These are phyloP conservation scores for Phytomonas sp. DNA, from an alignment of 208 protist genomes.

Conservation along the genomic window DNA sequence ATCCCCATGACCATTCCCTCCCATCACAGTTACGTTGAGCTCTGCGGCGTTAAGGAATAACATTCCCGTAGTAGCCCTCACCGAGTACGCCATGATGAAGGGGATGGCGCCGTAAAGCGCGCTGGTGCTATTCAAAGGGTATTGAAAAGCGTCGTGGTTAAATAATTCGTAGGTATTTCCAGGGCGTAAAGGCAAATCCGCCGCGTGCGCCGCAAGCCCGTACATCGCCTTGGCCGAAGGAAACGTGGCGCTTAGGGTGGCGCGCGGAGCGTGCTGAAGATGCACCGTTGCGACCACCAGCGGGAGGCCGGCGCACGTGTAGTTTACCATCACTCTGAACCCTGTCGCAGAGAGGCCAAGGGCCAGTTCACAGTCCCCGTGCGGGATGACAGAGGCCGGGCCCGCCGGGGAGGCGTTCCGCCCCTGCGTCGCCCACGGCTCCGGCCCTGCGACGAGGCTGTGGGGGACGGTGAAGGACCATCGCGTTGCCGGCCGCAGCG, in stretches of 20 bases:
- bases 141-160: conserved; percentile 98
- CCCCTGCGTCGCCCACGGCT: conserved; percentile 2
- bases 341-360: background rate
- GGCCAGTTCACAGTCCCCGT: conserved; percentile 23
- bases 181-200: conserved; percentile 70
- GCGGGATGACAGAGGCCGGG: conserved; percentile 14
- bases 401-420: background rate
- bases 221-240: conserved; percentile 79
- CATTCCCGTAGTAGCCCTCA: conserved; percentile 52
- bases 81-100: conserved; percentile 88
- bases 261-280: background rate
- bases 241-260: conserved; percentile 32
- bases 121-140: conserved; percentile 91
- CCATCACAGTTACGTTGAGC: conserved; percentile 44
- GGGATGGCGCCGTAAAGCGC: conserved; percentile 96
- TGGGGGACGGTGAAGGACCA: conserved; percentile 25
- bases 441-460: background rate
- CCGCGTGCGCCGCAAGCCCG: conserved; percentile 95
- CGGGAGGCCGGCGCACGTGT: conserved; percentile 11
- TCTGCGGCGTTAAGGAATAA: conserved; percentile 95
- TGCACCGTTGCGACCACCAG: conserved; percentile 15
- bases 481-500: conserved; percentile 19
- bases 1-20: background rate
- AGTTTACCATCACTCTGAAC: conserved; percentile 8
- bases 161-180: conserved; percentile 91